phyloP scores from a whole-genome alignment of 805 yeast species.

The Kluyveromyces lactis region DNA sequence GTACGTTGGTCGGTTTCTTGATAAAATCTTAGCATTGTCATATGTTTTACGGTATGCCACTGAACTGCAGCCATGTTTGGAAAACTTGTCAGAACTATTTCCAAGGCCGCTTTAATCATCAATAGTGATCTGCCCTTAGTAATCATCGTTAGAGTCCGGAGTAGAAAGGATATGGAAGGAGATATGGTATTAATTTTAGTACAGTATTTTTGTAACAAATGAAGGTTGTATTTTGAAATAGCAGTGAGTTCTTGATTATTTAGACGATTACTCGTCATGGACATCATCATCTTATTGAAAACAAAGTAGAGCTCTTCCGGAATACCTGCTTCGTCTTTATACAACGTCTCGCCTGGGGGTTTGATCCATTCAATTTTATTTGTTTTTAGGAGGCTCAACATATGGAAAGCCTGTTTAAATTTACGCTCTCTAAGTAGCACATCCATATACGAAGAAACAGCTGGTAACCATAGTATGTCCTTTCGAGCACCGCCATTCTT shows the following conservation, averaged over 20 bases:
- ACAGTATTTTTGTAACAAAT: slow-evolving; percentile 12
- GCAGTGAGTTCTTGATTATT: slow-evolving; percentile 6
- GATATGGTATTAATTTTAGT: neutral
- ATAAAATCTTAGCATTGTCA: slow-evolving; percentile 15
- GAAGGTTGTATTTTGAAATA: slow-evolving; percentile 17
- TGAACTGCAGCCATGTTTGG: neutral
- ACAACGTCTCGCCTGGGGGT: slow-evolving; percentile 8
- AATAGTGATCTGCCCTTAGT: slow-evolving; percentile 14
- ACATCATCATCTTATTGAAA: slow-evolving; percentile 13
- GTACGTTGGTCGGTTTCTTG: slow-evolving; percentile 16
- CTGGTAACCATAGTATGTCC: slow-evolving; percentile 1
- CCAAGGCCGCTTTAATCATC: slow-evolving; percentile 6
- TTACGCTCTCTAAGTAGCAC: neutral
- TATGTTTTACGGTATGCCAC: slow-evolving; percentile 3
- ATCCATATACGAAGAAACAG: neutral
- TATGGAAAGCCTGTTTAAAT: slow-evolving; percentile 1
- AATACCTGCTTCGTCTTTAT: slow-evolving; percentile 1
- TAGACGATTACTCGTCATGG: slow-evolving; percentile 4
- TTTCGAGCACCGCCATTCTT: neutral
- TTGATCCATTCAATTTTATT: slow-evolving; percentile 18
- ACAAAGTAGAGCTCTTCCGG: slow-evolving; percentile 24
- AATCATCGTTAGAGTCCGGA: slow-evolving; percentile 4
- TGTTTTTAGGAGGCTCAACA: slow-evolving; percentile 14
- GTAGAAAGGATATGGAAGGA: neutral
- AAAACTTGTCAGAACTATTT: slow-evolving; percentile 2